Evolutionary conservation across 345 rosid genomes (phyloP), one percentile per base, ranked within the genome.

Genomic region (Trapa bicornis): DNA sequence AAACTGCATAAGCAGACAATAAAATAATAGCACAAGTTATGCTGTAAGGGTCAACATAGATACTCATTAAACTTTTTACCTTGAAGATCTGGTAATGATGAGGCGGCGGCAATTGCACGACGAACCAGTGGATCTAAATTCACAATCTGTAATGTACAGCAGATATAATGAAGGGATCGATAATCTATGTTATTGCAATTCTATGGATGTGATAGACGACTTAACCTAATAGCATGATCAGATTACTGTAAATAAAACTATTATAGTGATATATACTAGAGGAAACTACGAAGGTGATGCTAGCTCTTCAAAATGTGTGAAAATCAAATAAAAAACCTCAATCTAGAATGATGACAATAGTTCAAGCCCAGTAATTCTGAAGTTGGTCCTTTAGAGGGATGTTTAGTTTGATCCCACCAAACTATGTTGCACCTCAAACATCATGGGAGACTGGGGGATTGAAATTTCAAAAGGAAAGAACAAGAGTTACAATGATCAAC

Each of bases 51-150:
- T 16, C 8, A 42, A 11, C 42, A 37, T 61, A 65, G 68, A 61
- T 72, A 50, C 29, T 38, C n/a, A 67, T 61, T 37, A 57, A 65
- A 5, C 64, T 65, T 43, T 73, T 81, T 85, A 89, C 98, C 86
- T 79, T 57, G 86, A 75, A 89, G 88, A 78, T 93, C 90, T 29
- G 90, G 89, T 66, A 78, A 74, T 65, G 77, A 65, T 68, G 89
- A 82, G 53, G 94, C 82, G 70, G 89, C 84, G 76, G 80, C 79
- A 68, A 88, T 74, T 64, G 98, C 94, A 70, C 85, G 89, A 66
- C 80, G 81, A 69, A 90, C 97, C 79, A 93, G 76, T 65, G 89
- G 81, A 80, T 93, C 90, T 74, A 93, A 75, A 80, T 79, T 83
- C 75, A 88, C 87, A 60, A 90, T 77, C 98, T 93, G 71, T 54